Evolutionary conservation across 1,284 basidiomycete species (phyloP), one percentile per base, ranked within the genome.

Genomic region (Boletus calvinii): DNA sequence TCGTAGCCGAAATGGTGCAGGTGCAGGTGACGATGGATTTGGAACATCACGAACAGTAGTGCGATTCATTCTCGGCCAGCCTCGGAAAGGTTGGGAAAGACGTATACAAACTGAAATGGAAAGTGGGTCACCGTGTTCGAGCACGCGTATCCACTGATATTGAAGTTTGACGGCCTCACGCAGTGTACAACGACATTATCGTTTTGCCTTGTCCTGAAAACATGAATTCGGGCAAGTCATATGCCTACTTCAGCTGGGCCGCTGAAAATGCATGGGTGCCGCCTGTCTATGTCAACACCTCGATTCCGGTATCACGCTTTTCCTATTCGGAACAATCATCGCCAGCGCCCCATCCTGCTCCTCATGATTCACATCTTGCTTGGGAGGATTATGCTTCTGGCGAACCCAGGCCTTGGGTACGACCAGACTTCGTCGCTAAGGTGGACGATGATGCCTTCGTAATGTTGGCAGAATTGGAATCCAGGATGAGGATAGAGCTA

Each of bases 401-500:
- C 22, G 62, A 62, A 54, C 73, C 78, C 3, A 71, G 65, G 37
- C 74, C 78, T 9, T 92, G 90, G 90, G 84, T 88, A 10, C 77
- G 84, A 36, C 92, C 93, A 9, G 91, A 96, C 65, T 97, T 85
- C 63, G 84, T 98, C 35, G 83, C 90, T 61, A 98, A 98, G 73
- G 90, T 89, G 1, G 94, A 98, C 68, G 94, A 98, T 63, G 94
- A 98, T 68, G 83, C 92, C 11, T 96, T 98, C 65, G 83, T 97
- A 52, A 94, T 96, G 81, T 80, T 98, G 22, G 90, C 91, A 7
- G 94, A 98, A 71, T 77, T 98, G 13, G 94, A 98, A 71, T 81
- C 90, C 13, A 81, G 92, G 32, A 72, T 98, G 53, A 80, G 94
- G 34, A 74, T 92, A 12, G 85, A 90, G 58, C 72, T 93, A 45